Evolutionary conservation across 148 eudicot genomes (phyloP), one percentile per base, ranked within the genome.

Genomic region (Vaccinium corymbosum): DNA sequence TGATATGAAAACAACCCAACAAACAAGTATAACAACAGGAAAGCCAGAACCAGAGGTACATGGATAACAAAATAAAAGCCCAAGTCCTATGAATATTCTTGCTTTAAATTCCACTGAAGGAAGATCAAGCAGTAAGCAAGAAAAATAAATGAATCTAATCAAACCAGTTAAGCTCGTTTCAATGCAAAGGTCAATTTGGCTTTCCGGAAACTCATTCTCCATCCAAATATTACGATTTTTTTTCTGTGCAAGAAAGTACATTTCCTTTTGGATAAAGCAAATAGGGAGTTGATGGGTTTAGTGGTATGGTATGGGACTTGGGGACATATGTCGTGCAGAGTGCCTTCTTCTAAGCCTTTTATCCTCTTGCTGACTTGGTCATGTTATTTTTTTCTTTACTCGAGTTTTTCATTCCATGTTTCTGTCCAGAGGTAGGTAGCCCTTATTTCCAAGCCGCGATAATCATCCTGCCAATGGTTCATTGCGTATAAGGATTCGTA

Each of bases 361-460:
- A 15, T 49, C 76, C n/a, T 46, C 66, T 61, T 80, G 74, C 73
- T 0, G 19, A 52, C 53, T 6, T 5, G 19, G 57, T 51, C 59
- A 51, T 78, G 61, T 27, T 72, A 72, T 72, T 14, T 72, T 72
- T 72, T 42, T 42, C 76, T 52, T 78, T 78, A 42, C n/a, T 78
- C 3, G 61, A 52, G 80, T 16, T 78, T 76, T 51, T 78, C 12
- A 51, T 51, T 16, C 7, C 25, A 27, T 52, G 20, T 22, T 22
- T 78, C 16, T 52, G 10, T 78, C 61, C 29, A 51, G 51, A 51
- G 62, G 79, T 76, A n/a, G n/a, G 29, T 6, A 42, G 19, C 27
- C 56, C n/a, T 61, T 22, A 6, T 80, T 59, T 46, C n/a, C 35
- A 80, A 62, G 74, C 48, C 11, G 17, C 22, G 13, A 56, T 55